phyloP scores from a whole-genome alignment of 2,329 filamentous ascomycete genomes.

The Bipolaris cookei region DNA sequence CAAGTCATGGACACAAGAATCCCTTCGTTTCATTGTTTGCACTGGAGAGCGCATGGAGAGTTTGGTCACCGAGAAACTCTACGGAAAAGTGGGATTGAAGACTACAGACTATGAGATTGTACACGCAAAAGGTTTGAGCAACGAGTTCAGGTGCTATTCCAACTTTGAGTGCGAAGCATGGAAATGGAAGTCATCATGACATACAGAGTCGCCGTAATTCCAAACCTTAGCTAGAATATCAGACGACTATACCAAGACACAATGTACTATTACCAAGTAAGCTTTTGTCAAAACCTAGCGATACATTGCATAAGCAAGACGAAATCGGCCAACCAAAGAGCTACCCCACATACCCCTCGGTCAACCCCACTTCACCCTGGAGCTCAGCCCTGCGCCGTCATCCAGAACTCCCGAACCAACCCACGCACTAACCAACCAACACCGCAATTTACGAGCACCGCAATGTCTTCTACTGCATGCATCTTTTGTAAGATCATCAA shows the following conservation, averaged over 20 bases:
- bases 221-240: neutral
- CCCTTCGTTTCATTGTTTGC: conserved; percentile 65
- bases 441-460: conserved; percentile 33
- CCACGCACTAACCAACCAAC: conserved; percentile 29
- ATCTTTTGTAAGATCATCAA: conserved; percentile 99
- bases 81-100: conserved; percentile 65
- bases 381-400: conserved; percentile 21
- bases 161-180: conserved; percentile 70
- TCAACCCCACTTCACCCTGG: conserved; percentile 16
- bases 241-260: no score
- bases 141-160: conserved; percentile 81
- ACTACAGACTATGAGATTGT: conserved; percentile 72
- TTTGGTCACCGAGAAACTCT: conserved; percentile 68
- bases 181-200: conserved; percentile 40
- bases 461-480: conserved; percentile 72
- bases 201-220: neutral
- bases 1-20: conserved; percentile 54
- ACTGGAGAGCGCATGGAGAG: conserved; percentile 78
- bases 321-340: conserved; percentile 9
- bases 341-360: conserved; percentile 29
- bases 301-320: conserved; percentile 1
- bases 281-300: neutral
- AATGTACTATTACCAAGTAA: neutral
- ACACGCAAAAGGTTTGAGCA: conserved; percentile 76
- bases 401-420: conserved; percentile 13